Base-by-base conservation (phyloP, 345 rosid species). In the Viola odorata region DNA sequence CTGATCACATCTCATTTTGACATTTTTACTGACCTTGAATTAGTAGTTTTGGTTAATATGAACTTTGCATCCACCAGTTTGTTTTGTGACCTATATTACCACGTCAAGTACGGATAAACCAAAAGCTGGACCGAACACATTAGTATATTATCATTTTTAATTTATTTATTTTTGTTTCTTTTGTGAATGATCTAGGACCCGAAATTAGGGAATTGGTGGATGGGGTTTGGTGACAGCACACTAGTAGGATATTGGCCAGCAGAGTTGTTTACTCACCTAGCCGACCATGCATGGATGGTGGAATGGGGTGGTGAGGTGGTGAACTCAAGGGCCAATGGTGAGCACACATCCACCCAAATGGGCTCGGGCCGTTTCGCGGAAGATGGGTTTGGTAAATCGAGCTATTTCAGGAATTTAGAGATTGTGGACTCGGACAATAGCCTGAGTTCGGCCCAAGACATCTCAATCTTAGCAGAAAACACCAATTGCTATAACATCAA, bases 281-380 rank as follows among this genome's bases (percentile, higher is more conserved):
- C 91, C 0, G 82, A 88, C 75, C 97, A 79, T 13, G 97, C 99
- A 15, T 86, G 95, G 37, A 88, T 91, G 82, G 95, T 94, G 67
- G 96, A 90, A 66, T 94, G 97, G 97, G 97, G 99, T 0, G 97
- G 99, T 6, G 99, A 94, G 56, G 91, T 94, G 40, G 97, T 94
- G 57, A 94, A 94, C 79, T 78, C 97, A 5, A 78, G 96, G 58
- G 81, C 88, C 72, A 73, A 86, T 12, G 96, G 95, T 12, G 32
- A 71, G 53, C 99, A 90, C 85, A 94, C 99, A 2, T 67, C 87
- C 3, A 94, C 99, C 4, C 92, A 94, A 53, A 94, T 94, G 99
- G 99, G 99, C 3, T 94, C 99, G 1, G 99, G 99, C 70, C 85
- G 80, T 50, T 94, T 90, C 37, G 84, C 97, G 0, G 86, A 75